Evolutionary conservation across 805 yeast genomes (phyloP), one percentile per base, ranked within the genome.

Genomic region (Yarrowia osloensis): DNA sequence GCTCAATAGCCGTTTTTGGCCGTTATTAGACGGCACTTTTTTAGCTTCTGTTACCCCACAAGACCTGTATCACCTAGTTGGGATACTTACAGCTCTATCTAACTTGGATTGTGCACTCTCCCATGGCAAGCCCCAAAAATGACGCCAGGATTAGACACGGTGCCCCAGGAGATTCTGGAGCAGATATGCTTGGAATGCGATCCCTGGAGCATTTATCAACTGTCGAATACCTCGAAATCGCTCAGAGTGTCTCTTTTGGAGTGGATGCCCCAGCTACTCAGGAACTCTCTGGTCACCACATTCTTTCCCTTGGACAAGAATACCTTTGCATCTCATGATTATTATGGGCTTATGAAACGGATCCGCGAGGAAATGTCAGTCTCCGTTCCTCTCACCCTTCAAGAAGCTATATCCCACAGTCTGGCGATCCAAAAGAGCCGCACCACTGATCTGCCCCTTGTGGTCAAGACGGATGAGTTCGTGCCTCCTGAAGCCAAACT

Each of bases 11-110:
- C 35, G 35, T 11, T 7, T 7, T 31, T 28, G 31, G 3, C 15
- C 35, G 5, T 31, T 35, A 35, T n/a, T n/a, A 39, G 4, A 47
- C 52, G 49, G 49, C 29, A n/a, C 13, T 24, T 46, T 46, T 46
- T 46, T 46, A 46, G 50, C 50, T 47, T 47, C 37, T 49, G 40
- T 15, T 50, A 33, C 57, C 57, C 57, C 57, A 33, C 57, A 21
- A 40, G 12, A 7, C n/a, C n/a, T 1, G n/a, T 7, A 19, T 17
- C 17, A 19, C 39, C 21, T 50, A 21, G 17, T 28, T 49, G 54
- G 52, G 54, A 12, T 29, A 6, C 35, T 19, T 29, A 19, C 17
- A 11, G 52, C 52, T 28, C 5, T 19, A 49, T 49, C 39, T 4
- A 8, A 50, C 57, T 21, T 50, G 7, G 57, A 33, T 15, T 50